phyloP scores from a whole-genome alignment of 2,329 filamentous ascomycete species.

The Akanthomyces dipterigenus region DNA sequence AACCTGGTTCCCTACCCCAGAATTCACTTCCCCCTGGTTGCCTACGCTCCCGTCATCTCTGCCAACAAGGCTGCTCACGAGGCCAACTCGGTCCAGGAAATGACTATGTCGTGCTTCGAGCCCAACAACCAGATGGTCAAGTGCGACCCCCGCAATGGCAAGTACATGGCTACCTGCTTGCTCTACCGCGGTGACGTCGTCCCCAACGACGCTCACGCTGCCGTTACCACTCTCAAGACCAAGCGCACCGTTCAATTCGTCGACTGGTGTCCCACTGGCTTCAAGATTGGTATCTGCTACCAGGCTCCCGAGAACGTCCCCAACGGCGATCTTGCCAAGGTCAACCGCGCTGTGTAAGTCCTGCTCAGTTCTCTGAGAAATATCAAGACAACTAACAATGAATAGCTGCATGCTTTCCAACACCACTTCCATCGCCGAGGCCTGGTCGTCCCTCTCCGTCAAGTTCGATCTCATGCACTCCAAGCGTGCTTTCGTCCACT shows the following conservation, averaged over 20 bases:
- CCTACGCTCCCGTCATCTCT: constrained; percentile 90
- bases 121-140: constrained; percentile 99
- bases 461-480: constrained; percentile 99
- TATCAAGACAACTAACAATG: constrained; percentile 19
- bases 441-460: constrained; percentile 90
- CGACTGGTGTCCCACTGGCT: constrained; percentile 99
- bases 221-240: constrained; percentile 95
- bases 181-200: constrained; percentile 98
- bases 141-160: constrained; percentile 96
- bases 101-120: constrained; percentile 99
- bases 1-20: constrained; percentile 98
- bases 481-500: constrained; percentile 99
- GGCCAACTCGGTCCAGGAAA: constrained; percentile 96
- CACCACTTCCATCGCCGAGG: constrained; percentile 97
- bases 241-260: constrained; percentile 99
- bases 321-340: constrained; percentile 95
- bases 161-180: constrained; percentile 99
- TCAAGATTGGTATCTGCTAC: constrained; percentile 99
- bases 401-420: constrained; percentile 93
- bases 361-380: background rate
- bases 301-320: constrained; percentile 93
- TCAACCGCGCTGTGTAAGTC: constrained; percentile 94
- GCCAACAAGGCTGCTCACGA: constrained; percentile 95
- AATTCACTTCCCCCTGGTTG: constrained; percentile 98
- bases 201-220: constrained; percentile 86